Conservation (phyloP, 331 rosid species). For the Malus hybrid region DNA sequence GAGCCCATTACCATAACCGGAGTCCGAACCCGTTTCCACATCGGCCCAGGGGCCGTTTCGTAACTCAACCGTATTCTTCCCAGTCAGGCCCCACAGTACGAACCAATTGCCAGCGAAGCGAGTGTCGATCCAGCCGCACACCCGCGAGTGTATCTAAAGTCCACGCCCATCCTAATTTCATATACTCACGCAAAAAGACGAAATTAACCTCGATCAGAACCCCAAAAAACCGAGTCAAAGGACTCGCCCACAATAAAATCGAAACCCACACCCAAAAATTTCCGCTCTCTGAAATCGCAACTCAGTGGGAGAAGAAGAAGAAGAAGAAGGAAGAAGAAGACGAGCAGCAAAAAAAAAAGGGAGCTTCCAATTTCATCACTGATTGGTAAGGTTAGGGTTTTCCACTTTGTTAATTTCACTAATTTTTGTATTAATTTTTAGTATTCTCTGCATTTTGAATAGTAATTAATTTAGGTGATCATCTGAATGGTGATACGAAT, state of each 20-base stretch:
- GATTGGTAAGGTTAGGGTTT: constrained; percentile 47
- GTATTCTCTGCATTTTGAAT: neutral
- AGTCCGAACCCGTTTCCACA: neutral
- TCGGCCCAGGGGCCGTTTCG: neutral
- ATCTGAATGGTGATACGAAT: constrained; percentile 9
- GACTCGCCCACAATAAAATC: constrained; percentile 38
- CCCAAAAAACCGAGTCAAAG: constrained; percentile 57
- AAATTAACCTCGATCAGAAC: constrained; percentile 33
- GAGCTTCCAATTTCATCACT: constrained; percentile 30
- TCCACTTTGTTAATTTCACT: neutral
- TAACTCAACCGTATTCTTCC: neutral
- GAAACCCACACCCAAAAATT: constrained; percentile 27
- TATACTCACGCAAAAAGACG: constrained; percentile 26
- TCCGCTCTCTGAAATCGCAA: constrained; percentile 35
- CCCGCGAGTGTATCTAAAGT: neutral
- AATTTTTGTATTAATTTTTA: neutral
- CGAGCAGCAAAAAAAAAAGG: neutral
- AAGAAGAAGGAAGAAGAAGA: constrained; percentile 20
- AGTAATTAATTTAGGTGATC: neutral
- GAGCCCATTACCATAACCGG: neutral
- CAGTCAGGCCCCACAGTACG: neutral
- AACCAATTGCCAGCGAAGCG: constrained; percentile 8
- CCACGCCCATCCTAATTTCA: neutral
- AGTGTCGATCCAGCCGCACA: neutral
- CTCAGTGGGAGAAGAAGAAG: constrained; percentile 22